These are phyloP conservation scores for Diatrype stigma DNA, from an alignment of 2,329 filamentous ascomycete species.

Conservation along the genomic window DNA sequence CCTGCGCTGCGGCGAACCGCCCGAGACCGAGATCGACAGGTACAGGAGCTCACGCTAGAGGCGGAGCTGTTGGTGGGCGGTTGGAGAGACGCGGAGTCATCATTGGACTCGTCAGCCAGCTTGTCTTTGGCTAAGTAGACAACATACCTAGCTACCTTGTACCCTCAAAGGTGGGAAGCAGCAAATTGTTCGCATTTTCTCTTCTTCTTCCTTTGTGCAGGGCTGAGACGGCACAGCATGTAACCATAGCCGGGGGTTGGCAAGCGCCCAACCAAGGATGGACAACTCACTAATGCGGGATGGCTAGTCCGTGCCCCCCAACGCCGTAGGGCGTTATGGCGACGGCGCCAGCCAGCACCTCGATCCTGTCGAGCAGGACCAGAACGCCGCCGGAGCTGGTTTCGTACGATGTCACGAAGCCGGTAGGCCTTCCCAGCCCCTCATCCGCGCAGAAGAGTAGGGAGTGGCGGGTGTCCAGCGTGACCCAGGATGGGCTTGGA, in stretches of 20 bases:
- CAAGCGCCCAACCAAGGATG: not conserved
- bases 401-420: not conserved
- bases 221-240: not conserved
- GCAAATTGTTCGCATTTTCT: not conserved
- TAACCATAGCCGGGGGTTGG: not conserved
- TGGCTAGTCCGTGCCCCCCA: not conserved
- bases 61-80: too few relatives aligned
- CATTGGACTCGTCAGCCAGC: too few relatives aligned
- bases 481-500: not conserved
- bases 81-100: too few relatives aligned
- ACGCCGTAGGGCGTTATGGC: not conserved
- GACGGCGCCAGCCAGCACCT: not conserved
- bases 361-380: not conserved
- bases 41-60: not conserved
- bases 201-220: not conserved
- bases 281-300: not conserved
- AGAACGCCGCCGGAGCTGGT: not conserved
- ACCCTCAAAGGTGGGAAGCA: too few relatives aligned
- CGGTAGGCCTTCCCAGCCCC: not conserved
- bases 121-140: too few relatives aligned
- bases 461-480: not conserved
- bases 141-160: too few relatives aligned
- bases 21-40: not conserved
- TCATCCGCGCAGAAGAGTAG: not conserved
- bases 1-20: too few relatives aligned